Base-by-base conservation (phyloP, 1,284 basidiomycete species). In the Thelephora terrestris region DNA sequence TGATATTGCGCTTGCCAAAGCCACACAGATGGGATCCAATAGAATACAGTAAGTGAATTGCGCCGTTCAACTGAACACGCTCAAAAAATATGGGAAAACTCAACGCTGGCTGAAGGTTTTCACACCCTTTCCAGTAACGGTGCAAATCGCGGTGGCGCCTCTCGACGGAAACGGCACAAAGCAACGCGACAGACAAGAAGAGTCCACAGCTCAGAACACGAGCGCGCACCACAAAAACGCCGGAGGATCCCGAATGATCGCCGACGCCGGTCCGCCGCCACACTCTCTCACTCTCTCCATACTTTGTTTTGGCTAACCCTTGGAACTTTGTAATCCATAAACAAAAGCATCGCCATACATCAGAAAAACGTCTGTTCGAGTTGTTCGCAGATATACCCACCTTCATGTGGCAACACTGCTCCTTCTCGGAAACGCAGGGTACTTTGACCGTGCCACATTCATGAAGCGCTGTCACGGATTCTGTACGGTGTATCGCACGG, bases 391-490 rank as follows among this genome's bases (percentile, higher is more conserved):
- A 38, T 36, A 17, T 7, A 32, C 25, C 44, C 18, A 24, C 57
- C 73, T 53, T 51, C 88, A 90, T 73, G 93, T 94, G 18, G 88
- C 88, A 24, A 86, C 78, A 58, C 95, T 89, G 53, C 81, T 85
- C n/a, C 81, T 77, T 2, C 92, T 92, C 43, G 95, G 67, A 71
- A 93, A 96, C 7, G 85, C 84, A 2, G 90, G 86, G 20, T 88
- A 70, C 7, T 78, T 75, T 2, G 89, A 75, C 58, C 92, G 90
- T 7, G 85, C 67, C 17, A 88, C 85, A 35, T 78, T 82, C 47
- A 71, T 68, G 24, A 79, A 66, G 34, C 82, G 70, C 17, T 79
- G 65, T 27, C 87, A 90, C 1, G 80, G 67, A 51, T 77, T 80
- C 45, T 73, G 69, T 16, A 79, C 71, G 42, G 93, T 73, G 63